These are phyloP conservation scores for Solanum medicagineum DNA, from an alignment of 257 asterid species.

Conservation along the genomic window DNA sequence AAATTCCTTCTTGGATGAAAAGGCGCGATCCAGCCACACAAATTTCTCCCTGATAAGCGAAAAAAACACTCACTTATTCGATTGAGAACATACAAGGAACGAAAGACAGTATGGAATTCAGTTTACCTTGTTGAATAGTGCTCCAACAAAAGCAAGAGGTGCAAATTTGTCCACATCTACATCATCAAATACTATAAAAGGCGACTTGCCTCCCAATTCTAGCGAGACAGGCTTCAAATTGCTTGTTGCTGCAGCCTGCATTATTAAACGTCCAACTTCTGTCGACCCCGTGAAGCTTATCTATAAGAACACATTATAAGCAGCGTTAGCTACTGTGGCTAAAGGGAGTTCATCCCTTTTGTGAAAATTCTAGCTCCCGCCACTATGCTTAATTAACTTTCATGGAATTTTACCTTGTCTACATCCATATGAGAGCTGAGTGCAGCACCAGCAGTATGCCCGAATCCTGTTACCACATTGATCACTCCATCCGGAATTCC, in stretches of 20 bases:
- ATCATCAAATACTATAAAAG: slow-evolving; percentile 23
- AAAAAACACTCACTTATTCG: background rate
- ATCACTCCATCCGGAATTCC: slow-evolving; percentile 34
- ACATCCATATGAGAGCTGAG: slow-evolving; percentile 32
- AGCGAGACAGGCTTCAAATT: slow-evolving; percentile 30
- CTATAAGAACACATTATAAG: background rate
- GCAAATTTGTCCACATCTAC: slow-evolving; percentile 21
- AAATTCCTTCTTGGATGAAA: slow-evolving; percentile 28
- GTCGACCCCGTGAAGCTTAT: slow-evolving; percentile 34
- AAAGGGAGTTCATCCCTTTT: background rate
- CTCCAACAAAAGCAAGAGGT: slow-evolving; percentile 11
- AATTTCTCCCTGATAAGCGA: slow-evolving; percentile 15
- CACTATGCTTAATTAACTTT: background rate
- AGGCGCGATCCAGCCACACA: slow-evolving; percentile 37
- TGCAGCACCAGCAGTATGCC: slow-evolving; percentile 27
- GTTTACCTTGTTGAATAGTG: slow-evolving; percentile 18
- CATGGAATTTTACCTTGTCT: slow-evolving; percentile 12
- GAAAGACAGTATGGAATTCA: background rate
- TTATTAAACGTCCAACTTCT: slow-evolving; percentile 25
- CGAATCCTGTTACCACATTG: slow-evolving; percentile 30
- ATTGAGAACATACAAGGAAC: background rate
- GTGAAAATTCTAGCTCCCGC: background rate
- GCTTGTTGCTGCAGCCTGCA: slow-evolving; percentile 36
- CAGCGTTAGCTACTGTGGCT: background rate
- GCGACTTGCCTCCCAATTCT: slow-evolving; percentile 33